phyloP scores from a whole-genome alignment of 495 filamentous ascomycete genomes.

The Penicillium coffeae region DNA sequence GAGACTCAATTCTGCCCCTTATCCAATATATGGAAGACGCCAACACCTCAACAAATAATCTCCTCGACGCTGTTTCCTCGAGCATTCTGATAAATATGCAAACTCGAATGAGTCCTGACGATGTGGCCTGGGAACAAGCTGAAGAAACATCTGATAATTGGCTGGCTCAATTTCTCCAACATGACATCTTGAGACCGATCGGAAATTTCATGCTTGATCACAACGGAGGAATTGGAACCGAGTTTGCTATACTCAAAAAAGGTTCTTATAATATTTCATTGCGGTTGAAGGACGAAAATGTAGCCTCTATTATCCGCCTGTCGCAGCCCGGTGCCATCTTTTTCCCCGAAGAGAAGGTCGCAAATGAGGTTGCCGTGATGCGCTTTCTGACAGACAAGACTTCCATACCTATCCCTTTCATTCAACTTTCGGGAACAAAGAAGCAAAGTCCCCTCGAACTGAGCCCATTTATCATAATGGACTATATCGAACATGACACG shows the following conservation, averaged over 20 bases:
- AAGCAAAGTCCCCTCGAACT: constrained; percentile 21
- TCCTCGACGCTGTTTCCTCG: no score
- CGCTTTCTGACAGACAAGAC: constrained; percentile 35
- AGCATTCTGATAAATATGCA: neutral
- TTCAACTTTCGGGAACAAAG: constrained; percentile 30
- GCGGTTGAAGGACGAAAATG: constrained; percentile 10
- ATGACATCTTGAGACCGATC: constrained; percentile 2
- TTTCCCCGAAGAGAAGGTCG: constrained; percentile 35
- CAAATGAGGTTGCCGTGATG: constrained; percentile 42
- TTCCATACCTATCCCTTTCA: constrained; percentile 31
- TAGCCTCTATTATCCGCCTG: constrained; percentile 8
- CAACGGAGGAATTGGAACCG: constrained; percentile 5
- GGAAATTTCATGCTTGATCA: constrained; percentile 11
- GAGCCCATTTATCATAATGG: constrained; percentile 38
- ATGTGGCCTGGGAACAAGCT: constrained; percentile 17
- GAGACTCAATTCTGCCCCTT: no score
- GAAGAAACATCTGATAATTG: constrained; percentile 12
- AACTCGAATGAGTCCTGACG: constrained; percentile 11
- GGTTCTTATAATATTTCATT: constrained; percentile 14
- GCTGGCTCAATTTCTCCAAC: constrained; percentile 10
- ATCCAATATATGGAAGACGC: no score
- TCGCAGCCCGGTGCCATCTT: constrained; percentile 9
- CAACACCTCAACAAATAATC: no score
- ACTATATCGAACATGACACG: constrained; percentile 32
- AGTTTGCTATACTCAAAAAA: constrained; percentile 9